A percentile compares a stretch with the other conserved stretches of the same genome.
phyloP scores from a whole-genome alignment of 768 basidiomycete genomes.

The Pholiota molesta region DNA sequence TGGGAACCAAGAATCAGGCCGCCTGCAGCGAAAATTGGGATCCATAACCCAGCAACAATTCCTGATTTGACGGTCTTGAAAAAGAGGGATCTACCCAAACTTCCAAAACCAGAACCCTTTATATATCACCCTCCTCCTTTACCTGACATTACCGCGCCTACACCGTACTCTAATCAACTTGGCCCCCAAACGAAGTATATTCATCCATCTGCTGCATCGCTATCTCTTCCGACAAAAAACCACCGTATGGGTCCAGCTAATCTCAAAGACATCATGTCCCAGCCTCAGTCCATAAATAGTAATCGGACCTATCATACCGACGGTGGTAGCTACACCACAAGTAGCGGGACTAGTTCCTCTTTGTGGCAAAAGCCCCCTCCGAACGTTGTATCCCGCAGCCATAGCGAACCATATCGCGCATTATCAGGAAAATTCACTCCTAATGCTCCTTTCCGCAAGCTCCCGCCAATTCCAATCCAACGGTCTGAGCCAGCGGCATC shows the following conservation, averaged over 20 bases:
- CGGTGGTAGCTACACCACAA: neutral
- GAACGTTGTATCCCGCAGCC: neutral
- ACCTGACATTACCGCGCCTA: neutral
- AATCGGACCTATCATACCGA: neutral
- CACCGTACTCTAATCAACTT: conserved; percentile 7
- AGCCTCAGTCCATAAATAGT: neutral
- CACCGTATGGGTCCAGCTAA: conserved; percentile 11
- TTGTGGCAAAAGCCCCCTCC: conserved; percentile 6
- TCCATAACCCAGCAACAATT: conserved; percentile 2
- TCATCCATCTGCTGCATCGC: neutral
- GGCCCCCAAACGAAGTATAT: neutral
- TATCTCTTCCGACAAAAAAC: conserved; percentile 5
- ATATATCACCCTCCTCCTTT: conserved; percentile 3
- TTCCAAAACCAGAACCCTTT: neutral
- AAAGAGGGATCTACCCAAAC: conserved; percentile 2
- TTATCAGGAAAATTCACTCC: neutral
- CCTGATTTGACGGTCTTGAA: conserved; percentile 3
- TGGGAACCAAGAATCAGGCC: neutral
- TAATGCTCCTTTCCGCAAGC: neutral
- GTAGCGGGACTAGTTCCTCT: neutral
- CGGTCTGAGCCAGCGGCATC: neutral
- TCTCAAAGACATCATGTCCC: neutral
- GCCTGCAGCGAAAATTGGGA: neutral
- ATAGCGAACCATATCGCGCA: neutral
- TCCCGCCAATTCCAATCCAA: neutral